These are phyloP conservation scores for Diatrype stigma DNA, from an alignment of 2,329 filamentous ascomycete species.

Conservation along the genomic window DNA sequence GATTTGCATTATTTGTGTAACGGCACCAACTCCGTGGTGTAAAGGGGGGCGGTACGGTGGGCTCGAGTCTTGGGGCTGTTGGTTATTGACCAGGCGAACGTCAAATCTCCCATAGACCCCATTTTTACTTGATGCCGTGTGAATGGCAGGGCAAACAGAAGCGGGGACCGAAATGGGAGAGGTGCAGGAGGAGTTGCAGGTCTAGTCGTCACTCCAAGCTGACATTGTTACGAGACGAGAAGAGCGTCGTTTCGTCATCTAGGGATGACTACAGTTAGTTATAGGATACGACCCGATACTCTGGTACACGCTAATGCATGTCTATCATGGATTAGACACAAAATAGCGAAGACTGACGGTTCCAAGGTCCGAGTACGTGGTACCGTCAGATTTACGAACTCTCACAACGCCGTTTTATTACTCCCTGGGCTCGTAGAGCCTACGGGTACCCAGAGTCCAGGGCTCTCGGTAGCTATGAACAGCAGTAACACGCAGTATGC, in stretches of 20 bases:
- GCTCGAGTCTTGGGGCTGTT: not conserved
- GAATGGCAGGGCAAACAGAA: not conserved
- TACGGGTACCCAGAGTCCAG: not conserved
- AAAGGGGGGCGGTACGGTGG: not conserved
- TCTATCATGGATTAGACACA: conserved; percentile 26
- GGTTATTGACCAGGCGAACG: not conserved
- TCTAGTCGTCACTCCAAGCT: not conserved
- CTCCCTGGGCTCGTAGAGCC: not conserved
- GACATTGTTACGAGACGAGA: not conserved
- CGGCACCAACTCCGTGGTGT: not conserved
- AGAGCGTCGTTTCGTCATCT: conserved; percentile 6
- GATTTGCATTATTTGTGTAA: not conserved
- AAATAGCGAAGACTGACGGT: conserved; percentile 8
- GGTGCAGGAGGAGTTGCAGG: not conserved
- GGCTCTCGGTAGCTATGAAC: not conserved
- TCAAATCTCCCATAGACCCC: not conserved
- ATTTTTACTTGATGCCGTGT: not conserved
- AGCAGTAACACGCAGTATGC: not conserved
- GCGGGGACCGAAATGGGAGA: not conserved
- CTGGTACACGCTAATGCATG: conserved; percentile 33
- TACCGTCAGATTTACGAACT: not conserved
- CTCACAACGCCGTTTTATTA: not conserved
- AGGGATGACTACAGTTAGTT: conserved; percentile 20
- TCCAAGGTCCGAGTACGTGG: not conserved
- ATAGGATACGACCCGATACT: conserved; percentile 27